A percentile compares a stretch with the other conserved stretches of the same genome.
Evolutionary conservation across 305 asterid species (phyloP).

Genomic region (Fraxinus floribunda): DNA sequence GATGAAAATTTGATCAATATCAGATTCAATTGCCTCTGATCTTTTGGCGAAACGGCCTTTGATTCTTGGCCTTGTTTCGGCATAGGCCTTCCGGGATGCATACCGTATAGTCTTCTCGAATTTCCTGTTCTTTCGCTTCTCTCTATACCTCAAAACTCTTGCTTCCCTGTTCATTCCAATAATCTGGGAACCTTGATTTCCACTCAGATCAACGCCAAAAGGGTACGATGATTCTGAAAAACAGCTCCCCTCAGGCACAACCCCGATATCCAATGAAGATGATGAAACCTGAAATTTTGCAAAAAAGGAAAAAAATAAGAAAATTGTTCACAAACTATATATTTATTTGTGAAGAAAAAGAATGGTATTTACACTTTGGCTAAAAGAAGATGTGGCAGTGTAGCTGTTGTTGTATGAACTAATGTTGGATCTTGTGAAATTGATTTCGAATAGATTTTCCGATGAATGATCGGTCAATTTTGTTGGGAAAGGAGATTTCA

Average conservation of each 20-base stretch:
- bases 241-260: constrained; percentile 76
- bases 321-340: neutral
- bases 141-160: constrained; percentile 82
- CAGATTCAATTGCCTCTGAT: constrained; percentile 48
- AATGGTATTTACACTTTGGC: constrained; percentile 60
- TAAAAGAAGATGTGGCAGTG: constrained; percentile 53
- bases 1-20: constrained; percentile 46
- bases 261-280: constrained; percentile 74
- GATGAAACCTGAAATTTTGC: constrained; percentile 65
- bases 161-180: constrained; percentile 71
- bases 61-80: constrained; percentile 84
- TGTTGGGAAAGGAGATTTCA: constrained; percentile 35
- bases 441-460: constrained; percentile 60
- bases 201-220: constrained; percentile 31
- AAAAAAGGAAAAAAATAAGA: neutral
- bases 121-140: constrained; percentile 78
- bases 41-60: constrained; percentile 90
- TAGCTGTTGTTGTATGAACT: constrained; percentile 50
- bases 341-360: neutral
- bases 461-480: constrained; percentile 30
- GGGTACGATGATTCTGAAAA: constrained; percentile 60
- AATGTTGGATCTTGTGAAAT: constrained; percentile 58
- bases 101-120: constrained; percentile 87
- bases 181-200: constrained; percentile 34
- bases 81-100: constrained; percentile 91